Conservation (phyloP, 2,329 filamentous ascomycete species). For the Talaromyces marneffei region DNA sequence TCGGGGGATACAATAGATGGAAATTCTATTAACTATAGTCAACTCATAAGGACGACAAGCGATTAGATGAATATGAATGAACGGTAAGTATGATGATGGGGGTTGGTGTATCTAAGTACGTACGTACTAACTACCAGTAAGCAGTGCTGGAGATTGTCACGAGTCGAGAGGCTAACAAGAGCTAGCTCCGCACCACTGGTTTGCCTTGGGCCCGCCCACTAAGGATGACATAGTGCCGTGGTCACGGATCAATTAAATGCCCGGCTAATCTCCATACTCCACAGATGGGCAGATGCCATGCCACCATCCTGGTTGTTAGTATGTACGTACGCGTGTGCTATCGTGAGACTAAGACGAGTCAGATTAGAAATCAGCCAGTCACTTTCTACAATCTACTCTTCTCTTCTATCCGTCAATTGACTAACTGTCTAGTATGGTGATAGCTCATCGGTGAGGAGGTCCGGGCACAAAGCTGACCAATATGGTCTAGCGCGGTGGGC, state of each 20-base stretch:
- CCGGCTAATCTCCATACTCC: neutral
- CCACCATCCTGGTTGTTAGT: neutral
- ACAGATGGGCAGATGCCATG: no score
- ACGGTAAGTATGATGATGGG: conserved; percentile 5
- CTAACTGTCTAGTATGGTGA: neutral
- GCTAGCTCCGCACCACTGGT: conserved; percentile 2
- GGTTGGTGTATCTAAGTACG: neutral
- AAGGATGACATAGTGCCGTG: conserved; percentile 10
- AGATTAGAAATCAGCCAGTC: neutral
- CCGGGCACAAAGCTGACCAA: conserved; percentile 10
- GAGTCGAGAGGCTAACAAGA: neutral
- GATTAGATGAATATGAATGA: neutral
- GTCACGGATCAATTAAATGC: conserved; percentile 5
- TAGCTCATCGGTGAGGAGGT: conserved; percentile 3
- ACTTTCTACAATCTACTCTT: neutral
- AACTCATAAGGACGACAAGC: neutral
- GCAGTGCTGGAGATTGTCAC: neutral
- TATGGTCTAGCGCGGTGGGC: conserved; percentile 3
- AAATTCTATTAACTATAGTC: neutral
- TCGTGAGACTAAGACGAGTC: neutral
- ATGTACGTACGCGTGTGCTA: neutral
- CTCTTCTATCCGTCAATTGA: neutral
- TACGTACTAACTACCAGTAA: no score
- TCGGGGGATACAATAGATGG: neutral
- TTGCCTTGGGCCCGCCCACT: neutral